Conservation (phyloP, 164 flowering plant genomes). For the Tinospora cordifolia region DNA sequence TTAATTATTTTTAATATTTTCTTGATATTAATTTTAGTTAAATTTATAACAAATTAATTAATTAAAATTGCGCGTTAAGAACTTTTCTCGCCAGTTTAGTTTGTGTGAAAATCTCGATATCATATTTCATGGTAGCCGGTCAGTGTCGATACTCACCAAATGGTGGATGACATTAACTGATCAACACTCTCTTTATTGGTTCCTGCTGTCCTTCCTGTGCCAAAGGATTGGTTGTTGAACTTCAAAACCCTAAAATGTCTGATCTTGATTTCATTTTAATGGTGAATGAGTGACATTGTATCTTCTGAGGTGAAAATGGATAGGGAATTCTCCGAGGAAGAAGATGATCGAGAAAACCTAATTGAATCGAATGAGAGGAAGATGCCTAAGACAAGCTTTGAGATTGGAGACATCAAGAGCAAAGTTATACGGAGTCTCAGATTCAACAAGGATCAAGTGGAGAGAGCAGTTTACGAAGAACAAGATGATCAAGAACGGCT, state of each 20-base stretch:
- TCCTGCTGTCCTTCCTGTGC: too few relatives aligned
- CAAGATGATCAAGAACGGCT: conserved; percentile 22
- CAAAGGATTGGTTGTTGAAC: not conserved
- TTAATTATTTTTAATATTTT: too few relatives aligned
- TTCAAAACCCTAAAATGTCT: conserved; percentile 1
- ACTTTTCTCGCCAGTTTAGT: too few relatives aligned
- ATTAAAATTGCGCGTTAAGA: too few relatives aligned
- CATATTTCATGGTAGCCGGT: too few relatives aligned
- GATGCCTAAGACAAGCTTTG: conserved; percentile 9
- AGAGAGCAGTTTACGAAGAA: not conserved
- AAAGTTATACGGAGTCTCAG: not conserved
- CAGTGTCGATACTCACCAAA: too few relatives aligned
- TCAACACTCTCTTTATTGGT: too few relatives aligned
- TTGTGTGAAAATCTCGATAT: too few relatives aligned
- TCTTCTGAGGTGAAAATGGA: conserved; percentile 16
- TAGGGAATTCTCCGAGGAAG: conserved; percentile 43
- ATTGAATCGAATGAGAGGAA: conserved; percentile 39
- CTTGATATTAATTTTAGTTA: too few relatives aligned
- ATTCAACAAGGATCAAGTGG: not conserved
- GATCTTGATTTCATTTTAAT: not conserved
- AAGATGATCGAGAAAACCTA: conserved; percentile 46
- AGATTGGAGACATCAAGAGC: conserved; percentile 14
- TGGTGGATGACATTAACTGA: too few relatives aligned
- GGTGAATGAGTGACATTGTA: not conserved
- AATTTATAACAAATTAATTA: too few relatives aligned